Evolutionary conservation across 1,284 basidiomycete genomes (phyloP), one percentile per base, ranked within the genome.

Genomic region (Schizophyllum commune): DNA sequence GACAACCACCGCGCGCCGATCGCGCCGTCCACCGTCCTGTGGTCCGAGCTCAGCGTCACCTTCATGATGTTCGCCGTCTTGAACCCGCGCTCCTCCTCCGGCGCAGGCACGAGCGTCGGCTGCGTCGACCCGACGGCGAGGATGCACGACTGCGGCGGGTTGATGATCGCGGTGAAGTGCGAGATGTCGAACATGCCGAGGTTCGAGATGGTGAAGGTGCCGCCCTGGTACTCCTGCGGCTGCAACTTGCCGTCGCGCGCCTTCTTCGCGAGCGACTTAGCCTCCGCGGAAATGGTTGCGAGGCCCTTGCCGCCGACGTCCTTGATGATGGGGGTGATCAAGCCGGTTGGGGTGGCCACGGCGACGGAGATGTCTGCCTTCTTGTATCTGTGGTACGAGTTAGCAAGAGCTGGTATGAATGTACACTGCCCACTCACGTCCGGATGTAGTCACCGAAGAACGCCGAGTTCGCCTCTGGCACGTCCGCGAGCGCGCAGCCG

Each of bases 121-220:
- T 88, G 83, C n/a, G 94, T 95, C 27, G 88, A 83, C 54, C 97
- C 96, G 66, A 99, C 86, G 60, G 97, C 97, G 62, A 99, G 88
- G 72, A 99, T 99, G 77, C 95, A 98, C 64, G 92, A 92, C 77
- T 99, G 97, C 47, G 97, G 97, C 19, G 92, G 87, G 84, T 99
- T 99, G 85, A 99, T 98, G 79, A 99, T 99, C 58, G 97, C 97
- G 20, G 96, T 98, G 77, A 99, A 99, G 77, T 97, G 88, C 62
- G 87, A 86, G 69, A 96, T 85, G 68, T 94, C 96, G 72, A 85
- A 97, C 97, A 99, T 99, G 77, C 97, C 97, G 67, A 99, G 84
- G 80, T 99, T 99, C 67, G 97, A 99, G 74, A 99, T 94, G 60
- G 97, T 99, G 81, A 99, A 99, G 11, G 94, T 92, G 61, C 97